Base-by-base conservation (phyloP, 2,329 filamentous ascomycete genomes). In the Saccharata proteae region DNA sequence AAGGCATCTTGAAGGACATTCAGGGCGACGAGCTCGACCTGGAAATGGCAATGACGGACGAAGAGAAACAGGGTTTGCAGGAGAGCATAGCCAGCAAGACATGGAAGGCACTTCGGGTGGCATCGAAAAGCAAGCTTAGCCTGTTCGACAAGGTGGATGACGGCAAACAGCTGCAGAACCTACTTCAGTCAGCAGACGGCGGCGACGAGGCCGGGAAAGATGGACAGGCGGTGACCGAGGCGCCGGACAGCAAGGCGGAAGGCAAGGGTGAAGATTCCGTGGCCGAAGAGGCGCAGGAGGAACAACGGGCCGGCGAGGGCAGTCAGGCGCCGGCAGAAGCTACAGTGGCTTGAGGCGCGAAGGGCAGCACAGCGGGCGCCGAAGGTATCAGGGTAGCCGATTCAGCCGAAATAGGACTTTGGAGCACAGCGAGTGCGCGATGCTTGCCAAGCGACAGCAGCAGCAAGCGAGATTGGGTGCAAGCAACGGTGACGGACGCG, bases 131-230 rank as follows among this genome's bases (percentile, higher is more conserved):
- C 35, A 80, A 79, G 44, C 68, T 96, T 42, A 69, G 74, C 26
- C 62, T 75, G 13, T 90, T 96, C 52, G 86, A 96, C 54, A 83
- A 80, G 54, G 80, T 93, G 28, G 85, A 93, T 34, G 77, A 85
- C 41, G 77, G 80, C 23, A 80, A 80, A 49, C 81, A 83, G 40
- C 51, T 76, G 38, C 61, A 69, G 38, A 53, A 58, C 37, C 57
- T 71, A 37, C 65, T 68, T 46, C 52, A 55, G 46, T n/a, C n/a
- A n/a, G 49, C 54, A 48, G 52, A 40, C 36, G 45, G 43, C 36
- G 45, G 41, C 45, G 48, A 52, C 38, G 48, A 47, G 42, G 45
- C 45, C 38, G 47, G 28, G 19, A 29, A 38, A 25, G 38, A 44
- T 37, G 47, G 50, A 40, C 45, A 49, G 35, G 47, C 42, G 42